Evolutionary conservation across 306 rosid genomes (phyloP).

Genomic region (Vachellia pachyceras): DNA sequence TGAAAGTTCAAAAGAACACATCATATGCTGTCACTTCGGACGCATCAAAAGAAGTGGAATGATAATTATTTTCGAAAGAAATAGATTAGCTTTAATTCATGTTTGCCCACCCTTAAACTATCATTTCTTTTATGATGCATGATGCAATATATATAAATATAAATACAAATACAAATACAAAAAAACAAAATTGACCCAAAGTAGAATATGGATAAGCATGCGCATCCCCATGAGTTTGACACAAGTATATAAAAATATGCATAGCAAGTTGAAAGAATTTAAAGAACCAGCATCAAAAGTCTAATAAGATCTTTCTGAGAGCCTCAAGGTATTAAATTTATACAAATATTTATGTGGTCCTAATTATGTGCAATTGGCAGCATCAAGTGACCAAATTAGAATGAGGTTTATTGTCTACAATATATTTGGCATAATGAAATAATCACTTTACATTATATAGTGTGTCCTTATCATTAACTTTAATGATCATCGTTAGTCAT

Average conservation of each 20-base stretch:
- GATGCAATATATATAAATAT: conserved; percentile 33
- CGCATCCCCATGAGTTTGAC: conserved; percentile 45
- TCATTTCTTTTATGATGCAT: conserved; percentile 29
- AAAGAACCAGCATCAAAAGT: conserved; percentile 38
- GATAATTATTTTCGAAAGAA: background rate
- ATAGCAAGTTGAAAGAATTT: too few relatives aligned
- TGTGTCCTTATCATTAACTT: conserved; percentile 58
- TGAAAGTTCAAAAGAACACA: conserved; percentile 41
- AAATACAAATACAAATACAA: too few relatives aligned
- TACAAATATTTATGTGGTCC: conserved; percentile 39
- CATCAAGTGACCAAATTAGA: conserved; percentile 34
- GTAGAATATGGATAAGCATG: conserved; percentile 42
- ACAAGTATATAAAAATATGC: too few relatives aligned
- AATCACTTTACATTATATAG: conserved; percentile 34
- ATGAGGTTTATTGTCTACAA: conserved; percentile 35
- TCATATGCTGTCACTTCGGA: conserved; percentile 43
- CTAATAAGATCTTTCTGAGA: conserved; percentile 41
- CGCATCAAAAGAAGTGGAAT: conserved; percentile 26
- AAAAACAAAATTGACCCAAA: conserved; percentile 29
- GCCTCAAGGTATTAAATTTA: conserved; percentile 31
- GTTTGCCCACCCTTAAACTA: conserved; percentile 37
- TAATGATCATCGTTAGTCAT: conserved; percentile 49
- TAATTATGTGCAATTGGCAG: conserved; percentile 12
- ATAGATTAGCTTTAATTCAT: too few relatives aligned
- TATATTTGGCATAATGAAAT: conserved; percentile 37